A percentile compares a stretch with the other conserved stretches of the same genome.
Evolutionary conservation across 148 eudicot species (phyloP).

Genomic region (Chenopodium suecicum): DNA sequence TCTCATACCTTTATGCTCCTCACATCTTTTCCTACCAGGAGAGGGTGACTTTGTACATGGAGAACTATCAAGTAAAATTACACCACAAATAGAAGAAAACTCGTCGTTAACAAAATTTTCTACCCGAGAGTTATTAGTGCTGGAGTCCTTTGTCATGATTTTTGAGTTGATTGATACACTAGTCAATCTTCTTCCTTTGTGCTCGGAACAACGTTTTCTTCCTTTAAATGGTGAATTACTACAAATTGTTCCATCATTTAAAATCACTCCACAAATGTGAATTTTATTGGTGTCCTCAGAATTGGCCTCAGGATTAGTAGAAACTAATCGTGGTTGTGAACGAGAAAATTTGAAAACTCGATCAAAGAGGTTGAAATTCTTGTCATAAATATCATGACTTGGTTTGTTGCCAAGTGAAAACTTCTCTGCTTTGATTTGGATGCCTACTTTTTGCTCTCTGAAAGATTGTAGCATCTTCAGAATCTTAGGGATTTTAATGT

Average conservation of each 20-base stretch:
- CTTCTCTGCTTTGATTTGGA: conserved; percentile 50
- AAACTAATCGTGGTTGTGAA: conserved; percentile 49
- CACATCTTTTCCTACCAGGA: conserved; percentile 63
- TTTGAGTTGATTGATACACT: not conserved
- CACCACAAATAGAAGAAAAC: conserved; percentile 47
- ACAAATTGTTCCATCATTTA: conserved; percentile 52
- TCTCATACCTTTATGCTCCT: conserved; percentile 68
- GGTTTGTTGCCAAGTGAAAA: conserved; percentile 29
- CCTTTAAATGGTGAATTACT: conserved; percentile 47
- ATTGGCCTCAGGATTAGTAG: conserved; percentile 22
- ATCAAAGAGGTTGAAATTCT: conserved; percentile 28
- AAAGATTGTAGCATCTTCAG: conserved; percentile 42
- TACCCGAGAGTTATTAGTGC: not conserved
- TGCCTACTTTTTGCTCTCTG: conserved; percentile 52
- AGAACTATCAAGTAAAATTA: conserved; percentile 42
- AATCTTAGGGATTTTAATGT: conserved; percentile 30
- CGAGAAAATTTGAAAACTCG: conserved; percentile 59
- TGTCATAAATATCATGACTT: conserved; percentile 8
- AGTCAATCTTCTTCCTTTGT: conserved; percentile 56
- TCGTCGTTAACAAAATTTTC: conserved; percentile 4
- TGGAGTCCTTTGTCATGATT: not conserved
- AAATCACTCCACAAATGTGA: conserved; percentile 55
- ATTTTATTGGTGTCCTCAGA: conserved; percentile 18
- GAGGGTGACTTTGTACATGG: conserved; percentile 42
- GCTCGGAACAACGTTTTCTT: conserved; percentile 60